Conservation (phyloP, 2,329 filamentous ascomycete species). For the Zymoseptoria tritici region DNA sequence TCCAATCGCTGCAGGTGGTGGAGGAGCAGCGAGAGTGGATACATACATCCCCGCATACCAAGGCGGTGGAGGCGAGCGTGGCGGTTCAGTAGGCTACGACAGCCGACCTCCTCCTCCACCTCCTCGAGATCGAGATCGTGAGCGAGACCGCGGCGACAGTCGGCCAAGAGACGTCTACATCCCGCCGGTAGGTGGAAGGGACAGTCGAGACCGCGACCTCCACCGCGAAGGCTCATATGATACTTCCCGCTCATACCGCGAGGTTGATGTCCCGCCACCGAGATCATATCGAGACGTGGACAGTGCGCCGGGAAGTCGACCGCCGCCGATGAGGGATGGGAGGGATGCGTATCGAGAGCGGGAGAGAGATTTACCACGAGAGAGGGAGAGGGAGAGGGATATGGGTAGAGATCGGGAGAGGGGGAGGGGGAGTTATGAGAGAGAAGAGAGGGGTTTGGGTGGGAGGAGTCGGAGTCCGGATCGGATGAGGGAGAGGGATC, state of each 20-base stretch:
- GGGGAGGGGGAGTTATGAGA: not conserved
- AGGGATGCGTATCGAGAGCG: constrained; percentile 8
- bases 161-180: constrained; percentile 6
- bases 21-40: constrained; percentile 27
- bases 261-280: constrained; percentile 13
- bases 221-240: constrained; percentile 10
- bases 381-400: not conserved
- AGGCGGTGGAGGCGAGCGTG: constrained; percentile 7
- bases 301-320: constrained; percentile 6
- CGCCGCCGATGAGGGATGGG: constrained; percentile 11
- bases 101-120: constrained; percentile 10
- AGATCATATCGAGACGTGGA: constrained; percentile 5
- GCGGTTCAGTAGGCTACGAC: constrained; percentile 12
- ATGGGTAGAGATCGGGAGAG: not conserved
- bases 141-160: constrained; percentile 12
- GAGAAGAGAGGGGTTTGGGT: constrained; percentile 3
- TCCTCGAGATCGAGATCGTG: constrained; percentile 7
- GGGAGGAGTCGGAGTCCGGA: not conserved
- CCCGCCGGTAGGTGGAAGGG: constrained; percentile 4
- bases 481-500: constrained; percentile 8
- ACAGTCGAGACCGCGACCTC: constrained; percentile 13
- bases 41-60: constrained; percentile 41
- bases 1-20: constrained; percentile 17
- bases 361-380: not conserved
- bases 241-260: constrained; percentile 13